phyloP scores from a whole-genome alignment of 2,329 filamentous ascomycete genomes.

The Thielaviopsis punctulata region DNA sequence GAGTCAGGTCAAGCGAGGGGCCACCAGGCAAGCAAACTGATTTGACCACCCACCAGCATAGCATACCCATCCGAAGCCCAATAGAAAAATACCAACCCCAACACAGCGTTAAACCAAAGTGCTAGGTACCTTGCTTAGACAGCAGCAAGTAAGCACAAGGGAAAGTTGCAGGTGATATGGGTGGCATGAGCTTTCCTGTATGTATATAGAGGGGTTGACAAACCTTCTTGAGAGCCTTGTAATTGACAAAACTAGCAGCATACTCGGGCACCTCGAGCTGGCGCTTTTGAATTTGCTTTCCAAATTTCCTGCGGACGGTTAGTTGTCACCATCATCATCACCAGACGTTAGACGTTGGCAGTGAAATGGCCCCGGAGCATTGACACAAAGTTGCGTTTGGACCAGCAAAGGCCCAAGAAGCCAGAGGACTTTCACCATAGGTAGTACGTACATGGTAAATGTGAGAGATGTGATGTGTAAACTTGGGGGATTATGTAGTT shows the following conservation, averaged over 20 bases:
- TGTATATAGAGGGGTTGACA: slow-evolving; percentile 12
- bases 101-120: neutral
- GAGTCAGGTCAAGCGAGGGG: neutral
- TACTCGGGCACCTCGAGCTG: slow-evolving; percentile 99
- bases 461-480: neutral
- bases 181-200: neutral
- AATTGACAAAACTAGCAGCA: slow-evolving; percentile 97
- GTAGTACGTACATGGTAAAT: neutral
- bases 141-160: too few species aligned
- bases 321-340: too few species aligned
- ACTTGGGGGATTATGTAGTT: neutral
- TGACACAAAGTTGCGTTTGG: too few species aligned
- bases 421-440: too few species aligned
- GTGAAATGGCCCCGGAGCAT: too few species aligned
- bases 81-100: neutral
- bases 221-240: slow-evolving; percentile 98
- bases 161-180: neutral
- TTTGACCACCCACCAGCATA: neutral
- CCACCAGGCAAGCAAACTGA: neutral
- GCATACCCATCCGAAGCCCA: too few species aligned
- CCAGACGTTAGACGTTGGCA: too few species aligned
- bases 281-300: slow-evolving; percentile 97
- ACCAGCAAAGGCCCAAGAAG: neutral
- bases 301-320: slow-evolving; percentile 93
- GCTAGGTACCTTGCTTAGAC: neutral